These are phyloP conservation scores for Mangifera indica DNA, from an alignment of 345 rosid species.

Conservation along the genomic window DNA sequence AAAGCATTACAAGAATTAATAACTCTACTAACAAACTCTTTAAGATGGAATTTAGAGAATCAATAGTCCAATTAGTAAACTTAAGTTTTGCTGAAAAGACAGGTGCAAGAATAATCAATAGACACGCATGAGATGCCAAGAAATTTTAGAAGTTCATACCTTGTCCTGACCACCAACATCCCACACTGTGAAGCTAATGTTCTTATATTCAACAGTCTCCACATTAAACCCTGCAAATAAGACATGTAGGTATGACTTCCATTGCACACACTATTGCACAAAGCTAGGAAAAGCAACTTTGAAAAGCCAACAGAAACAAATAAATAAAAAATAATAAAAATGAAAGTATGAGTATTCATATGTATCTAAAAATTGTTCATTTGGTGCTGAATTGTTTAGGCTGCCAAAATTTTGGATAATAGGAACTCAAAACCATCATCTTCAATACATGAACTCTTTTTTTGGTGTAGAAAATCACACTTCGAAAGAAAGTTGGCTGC, in stretches of 20 bases:
- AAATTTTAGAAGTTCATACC: conserved; percentile 34
- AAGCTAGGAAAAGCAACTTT: neutral
- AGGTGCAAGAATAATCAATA: neutral
- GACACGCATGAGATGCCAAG: neutral
- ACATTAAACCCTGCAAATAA: conserved; percentile 68
- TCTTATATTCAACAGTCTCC: conserved; percentile 85
- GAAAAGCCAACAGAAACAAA: conserved; percentile 2
- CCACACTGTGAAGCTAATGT: conserved; percentile 94
- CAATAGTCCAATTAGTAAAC: neutral
- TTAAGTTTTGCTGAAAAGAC: neutral
- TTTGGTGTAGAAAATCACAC: neutral
- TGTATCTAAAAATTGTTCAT: neutral
- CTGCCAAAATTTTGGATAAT: neutral
- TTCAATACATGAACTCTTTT: neutral
- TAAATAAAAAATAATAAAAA: neutral
- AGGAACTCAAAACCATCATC: neutral
- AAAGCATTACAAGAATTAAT: neutral
- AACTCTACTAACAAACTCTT: neutral
- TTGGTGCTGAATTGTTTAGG: neutral
- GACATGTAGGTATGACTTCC: neutral
- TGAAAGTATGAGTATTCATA: neutral
- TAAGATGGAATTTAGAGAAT: neutral
- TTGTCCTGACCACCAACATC: conserved; percentile 95
- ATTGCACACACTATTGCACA: neutral
- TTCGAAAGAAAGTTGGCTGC: neutral